phyloP scores from a whole-genome alignment of 108 stramenopile genomes.

The Seminavis robusta region DNA sequence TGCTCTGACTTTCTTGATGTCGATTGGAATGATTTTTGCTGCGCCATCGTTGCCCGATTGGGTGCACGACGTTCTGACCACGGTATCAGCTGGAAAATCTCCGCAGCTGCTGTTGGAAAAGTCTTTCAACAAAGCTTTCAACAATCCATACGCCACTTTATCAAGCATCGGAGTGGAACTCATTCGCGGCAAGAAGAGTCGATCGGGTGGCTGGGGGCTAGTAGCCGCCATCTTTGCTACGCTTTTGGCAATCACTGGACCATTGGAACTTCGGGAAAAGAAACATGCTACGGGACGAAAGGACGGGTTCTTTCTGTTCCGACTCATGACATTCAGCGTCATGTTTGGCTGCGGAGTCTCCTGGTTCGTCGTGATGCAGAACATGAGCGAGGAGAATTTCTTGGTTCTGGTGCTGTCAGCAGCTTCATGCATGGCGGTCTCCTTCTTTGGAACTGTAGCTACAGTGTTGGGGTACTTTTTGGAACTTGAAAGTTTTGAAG shows the following conservation, averaged over 20 bases:
- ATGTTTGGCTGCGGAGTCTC: slow-evolving; percentile 78
- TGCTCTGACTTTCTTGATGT: slow-evolving; percentile 57
- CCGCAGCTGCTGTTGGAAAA: too few species aligned
- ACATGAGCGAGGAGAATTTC: slow-evolving; percentile 66
- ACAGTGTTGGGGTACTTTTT: slow-evolving; percentile 71
- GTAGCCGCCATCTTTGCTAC: slow-evolving; percentile 65
- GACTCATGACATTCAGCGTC: slow-evolving; percentile 73
- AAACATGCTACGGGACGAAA: slow-evolving; percentile 50
- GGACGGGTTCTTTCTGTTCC: slow-evolving; percentile 60
- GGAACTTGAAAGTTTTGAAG: slow-evolving; percentile 61
- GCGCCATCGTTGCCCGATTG: slow-evolving; percentile 55
- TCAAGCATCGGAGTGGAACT: slow-evolving; percentile 34
- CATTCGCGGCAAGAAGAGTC: slow-evolving; percentile 13
- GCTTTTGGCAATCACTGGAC: slow-evolving; percentile 72
- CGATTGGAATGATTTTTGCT: slow-evolving; percentile 54
- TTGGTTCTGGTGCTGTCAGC: slow-evolving; percentile 52
- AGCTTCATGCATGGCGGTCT: slow-evolving; percentile 59
- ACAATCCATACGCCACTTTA: slow-evolving; percentile 51
- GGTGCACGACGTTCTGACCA: slow-evolving; percentile 10
- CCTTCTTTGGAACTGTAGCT: slow-evolving; percentile 70
- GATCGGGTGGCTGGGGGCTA: slow-evolving; percentile 79
- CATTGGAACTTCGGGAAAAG: slow-evolving; percentile 69
- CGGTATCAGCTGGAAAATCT: too few species aligned
- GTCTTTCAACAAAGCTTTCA: slow-evolving; percentile 3
- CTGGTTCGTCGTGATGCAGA: slow-evolving; percentile 73